phyloP scores from a whole-genome alignment of 169 alveolate species.

The Fabrea salina region DNA sequence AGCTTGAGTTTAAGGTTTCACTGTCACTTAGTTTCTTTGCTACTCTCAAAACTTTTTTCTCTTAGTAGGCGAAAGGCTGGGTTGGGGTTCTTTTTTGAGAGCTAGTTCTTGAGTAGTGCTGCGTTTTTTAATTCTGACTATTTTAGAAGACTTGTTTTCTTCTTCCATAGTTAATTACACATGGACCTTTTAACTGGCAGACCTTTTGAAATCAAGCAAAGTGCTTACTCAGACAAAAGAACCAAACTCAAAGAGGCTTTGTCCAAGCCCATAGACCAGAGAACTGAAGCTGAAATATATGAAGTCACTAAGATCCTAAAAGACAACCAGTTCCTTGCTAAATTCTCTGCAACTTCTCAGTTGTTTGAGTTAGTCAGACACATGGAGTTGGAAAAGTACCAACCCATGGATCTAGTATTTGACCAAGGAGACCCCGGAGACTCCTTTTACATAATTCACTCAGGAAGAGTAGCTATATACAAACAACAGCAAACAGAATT shows the following conservation, averaged over 20 bases:
- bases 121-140: no score
- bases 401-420: background rate
- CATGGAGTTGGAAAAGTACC: background rate
- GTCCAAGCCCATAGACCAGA: background rate
- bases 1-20: no score
- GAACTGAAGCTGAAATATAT: background rate
- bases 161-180: no score
- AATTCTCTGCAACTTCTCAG: conserved; percentile 10
- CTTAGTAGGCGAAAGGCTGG: no score
- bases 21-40: no score
- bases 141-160: no score
- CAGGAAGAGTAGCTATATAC: background rate
- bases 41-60: no score
- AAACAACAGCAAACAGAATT: background rate
- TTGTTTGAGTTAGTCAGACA: background rate
- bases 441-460: background rate
- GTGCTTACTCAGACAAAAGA: background rate
- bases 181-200: conserved; percentile 6
- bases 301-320: background rate
- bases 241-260: background rate
- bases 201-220: conserved; percentile 12
- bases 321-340: background rate
- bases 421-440: conserved; percentile 22
- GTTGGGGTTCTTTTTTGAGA: no score
- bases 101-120: no score